These are phyloP conservation scores for Isatis tinctoria DNA, from an alignment of 345 rosid species.

Conservation along the genomic window DNA sequence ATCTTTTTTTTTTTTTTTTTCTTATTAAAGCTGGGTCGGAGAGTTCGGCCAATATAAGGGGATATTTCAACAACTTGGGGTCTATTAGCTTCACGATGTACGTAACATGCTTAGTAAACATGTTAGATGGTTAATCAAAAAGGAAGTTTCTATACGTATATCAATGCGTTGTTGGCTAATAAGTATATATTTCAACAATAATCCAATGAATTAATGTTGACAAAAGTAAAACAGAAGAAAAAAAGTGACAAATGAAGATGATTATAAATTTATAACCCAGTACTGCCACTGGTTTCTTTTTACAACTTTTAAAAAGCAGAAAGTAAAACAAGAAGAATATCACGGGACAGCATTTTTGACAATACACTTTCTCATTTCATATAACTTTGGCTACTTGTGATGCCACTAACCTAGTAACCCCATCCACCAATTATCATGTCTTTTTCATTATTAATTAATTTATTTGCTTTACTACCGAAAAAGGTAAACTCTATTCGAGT, in stretches of 20 bases:
- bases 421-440: slow-evolving; percentile 33
- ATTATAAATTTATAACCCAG: neutral
- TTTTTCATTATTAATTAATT: slow-evolving; percentile 6
- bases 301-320: neutral
- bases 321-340: neutral
- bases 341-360: slow-evolving; percentile 5
- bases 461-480: slow-evolving; percentile 1
- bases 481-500: neutral
- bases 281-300: neutral
- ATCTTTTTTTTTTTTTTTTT: neutral
- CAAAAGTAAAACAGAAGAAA: too few species aligned
- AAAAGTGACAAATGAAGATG: neutral
- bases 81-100: neutral
- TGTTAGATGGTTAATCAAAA: neutral
- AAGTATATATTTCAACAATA: too few species aligned
- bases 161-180: too few species aligned
- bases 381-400: slow-evolving; percentile 10
- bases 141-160: neutral
- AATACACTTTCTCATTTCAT: slow-evolving; percentile 4
- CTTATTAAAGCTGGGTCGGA: neutral
- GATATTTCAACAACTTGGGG: slow-evolving; percentile 1
- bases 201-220: too few species aligned
- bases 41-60: neutral
- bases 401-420: slow-evolving; percentile 24
- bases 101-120: neutral